Evolutionary conservation across 805 yeast species (phyloP).

Genomic region (Candida pini): DNA sequence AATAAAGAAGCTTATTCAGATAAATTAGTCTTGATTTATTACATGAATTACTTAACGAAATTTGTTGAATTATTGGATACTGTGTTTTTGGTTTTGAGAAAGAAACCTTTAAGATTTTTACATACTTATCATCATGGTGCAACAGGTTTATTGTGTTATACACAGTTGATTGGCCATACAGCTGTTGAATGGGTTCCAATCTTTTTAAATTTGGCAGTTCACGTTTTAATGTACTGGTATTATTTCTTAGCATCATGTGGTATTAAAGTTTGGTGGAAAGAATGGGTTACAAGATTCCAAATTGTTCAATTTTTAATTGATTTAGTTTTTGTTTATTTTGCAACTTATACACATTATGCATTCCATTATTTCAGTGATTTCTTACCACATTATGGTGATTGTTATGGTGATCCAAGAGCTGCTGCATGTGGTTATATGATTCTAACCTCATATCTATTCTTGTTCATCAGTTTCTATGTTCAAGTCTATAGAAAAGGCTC

Average conservation of each 20-base stretch:
- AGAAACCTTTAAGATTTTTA: conserved; percentile 85
- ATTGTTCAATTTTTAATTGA: conserved; percentile 90
- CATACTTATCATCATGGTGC: conserved; percentile 99
- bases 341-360: conserved; percentile 87
- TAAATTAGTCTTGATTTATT: conserved; percentile 76
- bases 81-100: conserved; percentile 81
- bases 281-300: conserved; percentile 97
- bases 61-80: conserved; percentile 88
- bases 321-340: conserved; percentile 85
- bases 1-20: conserved; percentile 74
- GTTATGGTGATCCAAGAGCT: conserved; percentile 90
- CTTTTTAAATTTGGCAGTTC: conserved; percentile 81
- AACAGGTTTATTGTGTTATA: conserved; percentile 89
- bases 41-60: conserved; percentile 87
- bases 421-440: conserved; percentile 88
- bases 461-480: conserved; percentile 91
- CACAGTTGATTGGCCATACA: conserved; percentile 86
- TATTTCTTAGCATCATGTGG: conserved; percentile 91
- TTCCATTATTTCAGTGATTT: conserved; percentile 51
- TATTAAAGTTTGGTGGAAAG: conserved; percentile 98
- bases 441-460: conserved; percentile 79
- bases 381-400: conserved; percentile 76
- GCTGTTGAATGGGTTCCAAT: conserved; percentile 96
- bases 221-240: conserved; percentile 97
- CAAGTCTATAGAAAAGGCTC: conserved; percentile 63